Evolutionary conservation across 768 basidiomycete species (phyloP).

Genomic region (Tulasnella sp.): DNA sequence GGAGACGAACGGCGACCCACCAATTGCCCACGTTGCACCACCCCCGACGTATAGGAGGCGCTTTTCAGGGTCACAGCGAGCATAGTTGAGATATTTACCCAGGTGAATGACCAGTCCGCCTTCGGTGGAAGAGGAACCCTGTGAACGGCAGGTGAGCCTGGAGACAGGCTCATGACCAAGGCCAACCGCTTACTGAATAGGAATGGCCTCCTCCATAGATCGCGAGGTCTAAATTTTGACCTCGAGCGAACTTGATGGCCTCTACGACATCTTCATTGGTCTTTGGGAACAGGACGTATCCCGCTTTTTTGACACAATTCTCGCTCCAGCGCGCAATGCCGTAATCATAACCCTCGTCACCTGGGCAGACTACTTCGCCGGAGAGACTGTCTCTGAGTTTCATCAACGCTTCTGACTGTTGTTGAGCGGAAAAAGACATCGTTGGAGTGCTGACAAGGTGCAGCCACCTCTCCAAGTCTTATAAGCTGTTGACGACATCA

Average conservation of each 20-base stretch:
- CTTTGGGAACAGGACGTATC: conserved; percentile 23
- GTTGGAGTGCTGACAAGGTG: background rate
- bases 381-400: background rate
- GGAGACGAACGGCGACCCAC: too few species aligned
- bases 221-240: background rate
- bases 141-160: background rate
- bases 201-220: conserved; percentile 45
- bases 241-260: conserved; percentile 24
- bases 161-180: conserved; percentile 35
- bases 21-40: background rate
- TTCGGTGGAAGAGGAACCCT: background rate
- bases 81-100: background rate
- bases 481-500: background rate
- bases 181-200: conserved; percentile 50
- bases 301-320: conserved; percentile 1
- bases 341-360: conserved; percentile 6
- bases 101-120: conserved; percentile 21
- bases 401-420: background rate
- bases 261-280: conserved; percentile 16
- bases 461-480: background rate
- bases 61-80: conserved; percentile 11
- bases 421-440: background rate
- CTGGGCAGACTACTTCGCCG: background rate
- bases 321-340: conserved; percentile 21
- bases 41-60: background rate